Percentiles rank a stretch among this genome's conserved stretches.
Conservation (phyloP, 2,329 filamentous ascomycete species). For the Paecilomyces fulvus region DNA sequence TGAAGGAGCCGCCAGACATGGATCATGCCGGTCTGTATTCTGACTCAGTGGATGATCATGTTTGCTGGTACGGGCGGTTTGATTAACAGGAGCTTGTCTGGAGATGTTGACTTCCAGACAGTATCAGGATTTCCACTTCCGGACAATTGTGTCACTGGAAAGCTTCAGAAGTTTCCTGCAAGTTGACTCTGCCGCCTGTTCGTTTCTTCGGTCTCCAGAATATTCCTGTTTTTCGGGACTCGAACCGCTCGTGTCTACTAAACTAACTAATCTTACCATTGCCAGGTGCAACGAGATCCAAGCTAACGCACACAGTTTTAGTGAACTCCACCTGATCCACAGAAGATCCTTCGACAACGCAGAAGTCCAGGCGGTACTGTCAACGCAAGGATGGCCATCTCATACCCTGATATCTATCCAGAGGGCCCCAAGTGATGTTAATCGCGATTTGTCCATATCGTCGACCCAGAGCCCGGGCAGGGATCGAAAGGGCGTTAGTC, state of each 20-base stretch:
- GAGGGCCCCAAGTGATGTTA: neutral
- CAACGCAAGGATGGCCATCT: neutral
- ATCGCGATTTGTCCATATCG: neutral
- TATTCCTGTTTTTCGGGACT: neutral
- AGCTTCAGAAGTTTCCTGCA: neutral
- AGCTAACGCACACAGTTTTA: neutral
- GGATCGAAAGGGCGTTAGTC: neutral
- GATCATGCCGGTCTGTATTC: conserved; percentile 14
- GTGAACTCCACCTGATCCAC: neutral
- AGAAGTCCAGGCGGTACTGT: neutral
- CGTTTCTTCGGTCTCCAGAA: neutral
- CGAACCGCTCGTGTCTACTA: neutral
- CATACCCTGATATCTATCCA: neutral
- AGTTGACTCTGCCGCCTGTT: neutral
- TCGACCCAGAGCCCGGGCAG: neutral
- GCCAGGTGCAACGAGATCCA: neutral
- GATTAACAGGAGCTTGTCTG: neutral
- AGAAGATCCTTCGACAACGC: neutral
- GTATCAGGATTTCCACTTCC: neutral
- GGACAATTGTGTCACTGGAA: no score
- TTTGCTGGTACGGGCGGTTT: neutral
- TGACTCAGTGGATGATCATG: neutral
- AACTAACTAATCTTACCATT: neutral
- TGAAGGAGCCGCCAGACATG: conserved; percentile 5
- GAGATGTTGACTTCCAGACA: neutral